Base-by-base conservation (phyloP, 805 yeast genomes). In the Metahyphopichia silvanorum region DNA sequence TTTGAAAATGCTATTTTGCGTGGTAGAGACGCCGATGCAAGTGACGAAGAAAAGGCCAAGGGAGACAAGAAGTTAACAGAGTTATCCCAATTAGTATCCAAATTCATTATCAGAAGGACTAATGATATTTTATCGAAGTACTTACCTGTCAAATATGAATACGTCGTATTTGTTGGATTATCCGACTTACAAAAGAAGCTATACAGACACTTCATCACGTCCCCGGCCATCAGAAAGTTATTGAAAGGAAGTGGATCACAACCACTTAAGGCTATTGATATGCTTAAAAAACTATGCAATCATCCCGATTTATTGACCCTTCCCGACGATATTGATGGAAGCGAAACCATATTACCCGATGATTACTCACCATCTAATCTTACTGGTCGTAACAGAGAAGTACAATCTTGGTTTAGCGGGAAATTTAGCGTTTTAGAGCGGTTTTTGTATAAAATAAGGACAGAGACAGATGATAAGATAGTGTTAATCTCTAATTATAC, bases 401-500 rank as follows among this genome's bases (percentile, higher is more conserved):
- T 91, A 23, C 89, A 85, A 47, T 78, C 93, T 0, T 76, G 86
- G 80, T 71, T 70, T 40, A 85, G 96, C 33, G 95, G 96, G 8
- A 93, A 93, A 55, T 86, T 93, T 56, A 63, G 77, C 42, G 84
- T 93, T 29, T 62, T 93, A 36, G 93, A 86, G 47, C 66, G 98
- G 46, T 91, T 93, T 67, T 71, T 93, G 38, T 76, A 75, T 39
- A 76, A 84, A 37, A 86, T 93, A 29, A 69, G 78, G 31, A 63
- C 66, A 3, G 95, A 88, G 47, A 87, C 98, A 1, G 80, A 88
- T 57, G 98, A 93, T 56, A 93, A 93, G 57, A 91, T 93, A 49
- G 98, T 93, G 13, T 65, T 93, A 27, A 93, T 93, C 46, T 86
- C 96, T 9, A 93, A 93, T 55, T 93, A 89, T 52, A 93, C 98